These are phyloP conservation scores for Fusarium subglutinans DNA, from an alignment of 2,329 filamentous ascomycete genomes.

Conservation along the genomic window DNA sequence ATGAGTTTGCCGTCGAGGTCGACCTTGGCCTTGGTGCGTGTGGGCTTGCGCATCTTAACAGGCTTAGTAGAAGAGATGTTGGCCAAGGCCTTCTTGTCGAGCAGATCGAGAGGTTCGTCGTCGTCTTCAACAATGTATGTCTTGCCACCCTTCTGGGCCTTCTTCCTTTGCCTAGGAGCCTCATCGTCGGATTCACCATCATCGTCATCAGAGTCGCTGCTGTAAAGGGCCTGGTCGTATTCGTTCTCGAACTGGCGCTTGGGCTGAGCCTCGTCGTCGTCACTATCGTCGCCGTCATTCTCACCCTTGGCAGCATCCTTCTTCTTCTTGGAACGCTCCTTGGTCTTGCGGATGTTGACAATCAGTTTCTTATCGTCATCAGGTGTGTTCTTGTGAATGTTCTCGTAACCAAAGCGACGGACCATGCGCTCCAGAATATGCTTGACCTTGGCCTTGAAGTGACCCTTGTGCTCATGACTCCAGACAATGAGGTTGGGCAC, in stretches of 20 bases:
- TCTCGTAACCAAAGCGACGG: slow-evolving; percentile 84
- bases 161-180: slow-evolving; percentile 60
- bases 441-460: slow-evolving; percentile 97
- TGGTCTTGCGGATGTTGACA: slow-evolving; percentile 92
- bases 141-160: slow-evolving; percentile 69
- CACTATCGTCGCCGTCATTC: slow-evolving; percentile 65
- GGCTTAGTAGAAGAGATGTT: slow-evolving; percentile 95
- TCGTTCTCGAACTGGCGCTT: slow-evolving; percentile 83
- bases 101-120: slow-evolving; percentile 91
- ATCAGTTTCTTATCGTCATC: slow-evolving; percentile 90
- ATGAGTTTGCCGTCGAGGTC: slow-evolving; percentile 85
- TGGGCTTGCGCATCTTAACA: slow-evolving; percentile 66
- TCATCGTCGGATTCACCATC: slow-evolving; percentile 63
- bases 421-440: slow-evolving; percentile 96
- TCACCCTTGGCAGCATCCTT: slow-evolving; percentile 74
- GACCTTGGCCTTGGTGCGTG: slow-evolving; percentile 69
- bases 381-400: slow-evolving; percentile 82
- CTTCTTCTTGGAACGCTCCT: slow-evolving; percentile 89
- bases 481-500: slow-evolving; percentile 93
- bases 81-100: slow-evolving; percentile 87
- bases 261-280: slow-evolving; percentile 59
- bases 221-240: slow-evolving; percentile 96
- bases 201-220: slow-evolving; percentile 73
- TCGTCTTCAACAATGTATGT: slow-evolving; percentile 95
- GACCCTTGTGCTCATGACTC: slow-evolving; percentile 98